Base-by-base conservation (phyloP, 2,329 filamentous ascomycete genomes). In the Coleophoma cylindrospora region DNA sequence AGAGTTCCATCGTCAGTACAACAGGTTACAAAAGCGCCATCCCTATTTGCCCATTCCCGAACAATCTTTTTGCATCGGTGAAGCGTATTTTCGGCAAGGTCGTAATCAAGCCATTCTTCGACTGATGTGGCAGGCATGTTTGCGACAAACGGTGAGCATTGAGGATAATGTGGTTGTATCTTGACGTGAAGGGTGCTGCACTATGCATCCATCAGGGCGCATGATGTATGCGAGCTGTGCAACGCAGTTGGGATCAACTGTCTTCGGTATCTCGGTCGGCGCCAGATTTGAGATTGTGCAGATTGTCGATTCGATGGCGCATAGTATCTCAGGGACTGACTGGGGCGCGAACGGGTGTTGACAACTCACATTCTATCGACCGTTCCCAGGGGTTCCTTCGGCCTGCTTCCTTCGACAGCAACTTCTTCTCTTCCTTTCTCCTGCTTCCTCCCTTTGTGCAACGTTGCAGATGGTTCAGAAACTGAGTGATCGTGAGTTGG, bases 1-100 rank as follows among this genome's bases (percentile, higher is more conserved):
- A 59, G 51, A 40, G 52, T 62, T 59, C 57, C 57, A 63, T 67
- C 54, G 61, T 71, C 58, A 71, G 68, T 64, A 64, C 58, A 56
- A 55, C 60, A 66, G 50, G 58, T 66, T 46, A 66, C 55, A 60
- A 60, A 65, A 64, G 60, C 60, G 54, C 60, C 61, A 38, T 61
- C 54, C 36, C 60, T 59, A 50, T 58, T 60, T 40, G 55, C 56
- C 60, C 62, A 64, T 64, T 64, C 61, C 48, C 52, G 50, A 27
- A 62, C 49, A 36, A 64, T 64, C 53, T 57, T 60, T 50, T 59
- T 64, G 61, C 64, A 67, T 56, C 63, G 57, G 56, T 68, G 66
- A 49, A 62, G 62, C 53, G 57, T 61, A 50, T 52, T 56, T 33
- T 64, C 61, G 57, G 59, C 55, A 53, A 51, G 49, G 13, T 61